phyloP scores from a whole-genome alignment of 2,329 filamentous ascomycete species.

The Fusarium armeniacum region DNA sequence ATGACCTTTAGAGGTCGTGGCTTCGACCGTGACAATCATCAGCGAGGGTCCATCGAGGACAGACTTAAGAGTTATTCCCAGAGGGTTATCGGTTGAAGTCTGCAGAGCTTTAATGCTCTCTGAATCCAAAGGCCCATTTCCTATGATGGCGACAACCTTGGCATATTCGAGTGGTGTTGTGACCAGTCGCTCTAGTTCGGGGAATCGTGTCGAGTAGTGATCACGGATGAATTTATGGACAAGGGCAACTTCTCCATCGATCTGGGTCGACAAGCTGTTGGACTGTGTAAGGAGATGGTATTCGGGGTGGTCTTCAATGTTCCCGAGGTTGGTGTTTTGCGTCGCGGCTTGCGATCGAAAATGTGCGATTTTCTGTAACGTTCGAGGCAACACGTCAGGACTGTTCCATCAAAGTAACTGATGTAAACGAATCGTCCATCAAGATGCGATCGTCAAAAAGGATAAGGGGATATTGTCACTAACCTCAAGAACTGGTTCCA shows the following conservation, averaged over 20 bases:
- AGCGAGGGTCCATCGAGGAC: slow-evolving; percentile 90
- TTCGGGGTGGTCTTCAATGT: slow-evolving; percentile 91
- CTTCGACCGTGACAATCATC: slow-evolving; percentile 97
- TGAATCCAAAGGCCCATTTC: slow-evolving; percentile 88
- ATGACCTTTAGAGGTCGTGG: slow-evolving; percentile 87
- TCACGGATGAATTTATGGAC: slow-evolving; percentile 98
- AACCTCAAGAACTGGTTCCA: slow-evolving; percentile 87
- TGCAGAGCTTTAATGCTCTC: slow-evolving; percentile 85
- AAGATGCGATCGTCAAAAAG: slow-evolving; percentile 36
- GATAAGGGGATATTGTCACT: slow-evolving; percentile 58
- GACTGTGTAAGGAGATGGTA: slow-evolving; percentile 90
- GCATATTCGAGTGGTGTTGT: slow-evolving; percentile 95
- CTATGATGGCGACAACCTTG: slow-evolving; percentile 92
- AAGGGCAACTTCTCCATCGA: slow-evolving; percentile 91
- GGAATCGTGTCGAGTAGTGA: slow-evolving; percentile 94
- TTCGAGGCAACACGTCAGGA: slow-evolving; percentile 73
- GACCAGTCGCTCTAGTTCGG: slow-evolving; percentile 90
- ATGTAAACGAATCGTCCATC: slow-evolving; percentile 72
- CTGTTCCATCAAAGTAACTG: slow-evolving; percentile 66
- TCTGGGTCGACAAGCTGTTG: slow-evolving; percentile 90
- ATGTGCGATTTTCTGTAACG: slow-evolving; percentile 80
- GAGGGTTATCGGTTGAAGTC: slow-evolving; percentile 80
- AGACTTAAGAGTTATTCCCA: slow-evolving; percentile 80
- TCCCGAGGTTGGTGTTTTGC: slow-evolving; percentile 77
- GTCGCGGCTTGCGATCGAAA: slow-evolving; percentile 79